phyloP scores from a whole-genome alignment of 169 alveolate genomes.

The Plasmodium blacklocki region DNA sequence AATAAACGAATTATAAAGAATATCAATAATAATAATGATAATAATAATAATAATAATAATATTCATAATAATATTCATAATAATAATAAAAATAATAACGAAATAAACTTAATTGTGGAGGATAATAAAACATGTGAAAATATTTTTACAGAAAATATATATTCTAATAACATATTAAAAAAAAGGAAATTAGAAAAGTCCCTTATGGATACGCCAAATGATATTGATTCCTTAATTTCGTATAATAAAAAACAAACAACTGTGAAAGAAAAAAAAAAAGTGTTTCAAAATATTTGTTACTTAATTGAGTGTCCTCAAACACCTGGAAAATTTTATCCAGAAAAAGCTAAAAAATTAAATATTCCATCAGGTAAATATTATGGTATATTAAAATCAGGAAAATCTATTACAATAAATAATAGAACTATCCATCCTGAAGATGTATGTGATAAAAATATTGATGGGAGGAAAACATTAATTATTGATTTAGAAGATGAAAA shows the following conservation, averaged over 20 bases:
- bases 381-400: slow-evolving; percentile 90
- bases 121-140: background rate
- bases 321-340: slow-evolving; percentile 82
- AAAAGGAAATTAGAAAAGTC: slow-evolving; percentile 3
- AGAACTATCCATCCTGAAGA: slow-evolving; percentile 85
- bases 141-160: background rate
- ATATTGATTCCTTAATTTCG: background rate
- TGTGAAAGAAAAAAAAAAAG: background rate
- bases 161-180: slow-evolving; percentile 1
- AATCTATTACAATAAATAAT: slow-evolving; percentile 84
- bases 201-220: background rate
- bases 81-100: background rate
- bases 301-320: slow-evolving; percentile 80
- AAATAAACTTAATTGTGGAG: background rate
- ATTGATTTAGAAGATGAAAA: slow-evolving; percentile 40
- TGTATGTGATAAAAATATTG: slow-evolving; percentile 89
- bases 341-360: slow-evolving; percentile 86
- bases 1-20: background rate
- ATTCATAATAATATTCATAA: background rate
- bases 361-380: slow-evolving; percentile 90
- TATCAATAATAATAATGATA: background rate
- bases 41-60: background rate
- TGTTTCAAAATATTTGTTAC: slow-evolving; percentile 50
- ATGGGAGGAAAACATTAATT: slow-evolving; percentile 79
- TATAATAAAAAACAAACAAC: background rate